Conservation (phyloP, 345 rosid genomes). For the Dipteronia dyeriana region DNA sequence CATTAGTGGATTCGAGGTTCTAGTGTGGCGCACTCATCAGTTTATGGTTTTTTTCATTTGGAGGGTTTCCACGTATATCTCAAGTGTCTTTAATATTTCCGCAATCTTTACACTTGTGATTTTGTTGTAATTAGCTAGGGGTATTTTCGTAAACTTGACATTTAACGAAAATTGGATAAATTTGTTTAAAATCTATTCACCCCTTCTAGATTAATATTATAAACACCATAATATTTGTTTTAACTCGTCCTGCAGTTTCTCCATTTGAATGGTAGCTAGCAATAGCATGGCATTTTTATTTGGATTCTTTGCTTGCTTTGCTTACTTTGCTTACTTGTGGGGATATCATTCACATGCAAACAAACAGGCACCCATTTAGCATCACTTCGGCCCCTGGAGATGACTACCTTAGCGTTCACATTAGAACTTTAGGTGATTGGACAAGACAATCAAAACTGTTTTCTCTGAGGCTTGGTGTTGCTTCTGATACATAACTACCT, state of each 20-base stretch:
- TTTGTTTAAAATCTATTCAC: too few relatives aligned
- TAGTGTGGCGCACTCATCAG: too few relatives aligned
- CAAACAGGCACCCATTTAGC: constrained; percentile 80
- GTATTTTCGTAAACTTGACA: too few relatives aligned
- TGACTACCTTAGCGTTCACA: constrained; percentile 72
- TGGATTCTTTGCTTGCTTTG: not conserved
- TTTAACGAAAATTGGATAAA: too few relatives aligned
- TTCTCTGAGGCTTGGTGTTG: constrained; percentile 57
- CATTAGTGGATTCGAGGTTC: too few relatives aligned
- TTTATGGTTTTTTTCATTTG: too few relatives aligned
- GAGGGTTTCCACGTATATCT: too few relatives aligned
- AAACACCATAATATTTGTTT: too few relatives aligned
- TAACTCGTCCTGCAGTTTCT: constrained; percentile 75
- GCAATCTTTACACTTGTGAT: too few relatives aligned
- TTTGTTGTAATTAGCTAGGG: too few relatives aligned
- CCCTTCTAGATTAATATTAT: too few relatives aligned
- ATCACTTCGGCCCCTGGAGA: constrained; percentile 84
- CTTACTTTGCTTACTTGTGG: not conserved
- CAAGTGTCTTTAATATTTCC: too few relatives aligned
- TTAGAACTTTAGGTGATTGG: constrained; percentile 81
- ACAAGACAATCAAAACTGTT: constrained; percentile 59
- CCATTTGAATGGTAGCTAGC: constrained; percentile 71
- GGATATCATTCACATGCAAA: constrained; percentile 3
- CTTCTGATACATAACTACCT: not conserved
- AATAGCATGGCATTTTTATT: not conserved